Evolutionary conservation across 164 flowering plant species (phyloP).

Genomic region (Cinnamomum micranthum): DNA sequence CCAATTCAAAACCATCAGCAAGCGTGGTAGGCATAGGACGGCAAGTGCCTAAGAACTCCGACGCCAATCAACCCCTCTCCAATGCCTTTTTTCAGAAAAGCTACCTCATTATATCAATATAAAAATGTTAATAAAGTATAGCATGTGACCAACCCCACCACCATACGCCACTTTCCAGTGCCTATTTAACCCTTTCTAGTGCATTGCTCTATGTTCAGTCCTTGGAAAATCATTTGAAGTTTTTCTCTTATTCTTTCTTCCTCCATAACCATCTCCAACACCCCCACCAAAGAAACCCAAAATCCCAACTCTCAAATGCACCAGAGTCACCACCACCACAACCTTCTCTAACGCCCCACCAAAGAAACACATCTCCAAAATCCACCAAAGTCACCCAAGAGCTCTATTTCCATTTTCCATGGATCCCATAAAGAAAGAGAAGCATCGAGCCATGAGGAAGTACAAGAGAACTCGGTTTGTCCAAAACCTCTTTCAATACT

Average conservation of each 20-base stretch:
- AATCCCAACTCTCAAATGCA: not conserved
- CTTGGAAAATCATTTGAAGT: conserved; percentile 16
- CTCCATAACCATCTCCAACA: conserved; percentile 10
- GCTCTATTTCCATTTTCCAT: conserved; percentile 11
- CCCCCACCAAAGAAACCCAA: not conserved
- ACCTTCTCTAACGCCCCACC: not conserved
- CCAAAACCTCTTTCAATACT: conserved; percentile 28
- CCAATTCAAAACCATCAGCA: not conserved
- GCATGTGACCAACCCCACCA: conserved; percentile 20
- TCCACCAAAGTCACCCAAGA: not conserved
- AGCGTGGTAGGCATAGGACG: not conserved
- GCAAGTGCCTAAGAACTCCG: not conserved
- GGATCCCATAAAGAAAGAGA: conserved; percentile 35
- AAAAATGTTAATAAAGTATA: not conserved
- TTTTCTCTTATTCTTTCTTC: not conserved
- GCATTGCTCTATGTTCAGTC: conserved; percentile 37
- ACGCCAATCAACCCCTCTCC: not conserved
- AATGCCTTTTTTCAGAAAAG: not conserved
- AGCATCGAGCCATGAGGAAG: conserved; percentile 43
- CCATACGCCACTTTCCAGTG: conserved; percentile 9
- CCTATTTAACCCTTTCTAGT: conserved; percentile 29
- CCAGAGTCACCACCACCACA: not conserved
- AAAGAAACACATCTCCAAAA: not conserved
- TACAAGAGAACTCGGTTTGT: conserved; percentile 42
- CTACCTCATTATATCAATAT: not conserved